These are phyloP conservation scores for Stenogyne calaminthoides DNA, from an alignment of 305 asterid genomes.

Conservation along the genomic window DNA sequence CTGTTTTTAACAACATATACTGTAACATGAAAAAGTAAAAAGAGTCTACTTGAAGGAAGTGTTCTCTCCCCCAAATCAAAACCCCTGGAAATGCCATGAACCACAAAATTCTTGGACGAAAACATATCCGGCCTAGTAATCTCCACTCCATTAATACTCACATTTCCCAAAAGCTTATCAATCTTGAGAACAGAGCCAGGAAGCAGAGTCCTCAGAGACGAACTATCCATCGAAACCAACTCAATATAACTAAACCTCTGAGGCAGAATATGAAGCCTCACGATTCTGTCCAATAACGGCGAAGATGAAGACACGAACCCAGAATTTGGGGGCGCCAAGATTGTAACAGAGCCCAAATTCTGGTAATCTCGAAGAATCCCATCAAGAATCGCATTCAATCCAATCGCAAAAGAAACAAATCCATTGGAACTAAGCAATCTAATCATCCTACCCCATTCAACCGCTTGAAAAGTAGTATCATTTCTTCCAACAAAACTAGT, in stretches of 20 bases:
- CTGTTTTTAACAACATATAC: too few relatives aligned
- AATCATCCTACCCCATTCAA: conserved; percentile 52
- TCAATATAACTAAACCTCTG: conserved; percentile 39
- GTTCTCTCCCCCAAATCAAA: conserved; percentile 40
- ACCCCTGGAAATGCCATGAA: conserved; percentile 63
- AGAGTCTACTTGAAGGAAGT: conserved; percentile 28
- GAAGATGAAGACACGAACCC: conserved; percentile 51
- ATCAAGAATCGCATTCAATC: conserved; percentile 58
- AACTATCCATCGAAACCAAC: conserved; percentile 32
- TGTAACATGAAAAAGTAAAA: neutral
- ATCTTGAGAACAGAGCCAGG: conserved; percentile 40
- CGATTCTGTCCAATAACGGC: conserved; percentile 52
- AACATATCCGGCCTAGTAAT: conserved; percentile 48
- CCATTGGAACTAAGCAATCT: conserved; percentile 52
- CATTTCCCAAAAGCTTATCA: conserved; percentile 17
- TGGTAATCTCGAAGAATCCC: conserved; percentile 45
- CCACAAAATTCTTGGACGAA: conserved; percentile 32
- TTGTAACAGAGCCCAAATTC: conserved; percentile 47
- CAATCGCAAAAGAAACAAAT: conserved; percentile 65
- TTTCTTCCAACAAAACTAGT: neutral
- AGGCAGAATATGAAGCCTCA: conserved; percentile 66
- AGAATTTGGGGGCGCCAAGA: conserved; percentile 68
- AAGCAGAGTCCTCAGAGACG: conserved; percentile 45
- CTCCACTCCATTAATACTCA: conserved; percentile 52
- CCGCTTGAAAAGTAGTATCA: neutral